phyloP scores from a whole-genome alignment of 805 yeast species.

The Yarrowia keelungensis region DNA sequence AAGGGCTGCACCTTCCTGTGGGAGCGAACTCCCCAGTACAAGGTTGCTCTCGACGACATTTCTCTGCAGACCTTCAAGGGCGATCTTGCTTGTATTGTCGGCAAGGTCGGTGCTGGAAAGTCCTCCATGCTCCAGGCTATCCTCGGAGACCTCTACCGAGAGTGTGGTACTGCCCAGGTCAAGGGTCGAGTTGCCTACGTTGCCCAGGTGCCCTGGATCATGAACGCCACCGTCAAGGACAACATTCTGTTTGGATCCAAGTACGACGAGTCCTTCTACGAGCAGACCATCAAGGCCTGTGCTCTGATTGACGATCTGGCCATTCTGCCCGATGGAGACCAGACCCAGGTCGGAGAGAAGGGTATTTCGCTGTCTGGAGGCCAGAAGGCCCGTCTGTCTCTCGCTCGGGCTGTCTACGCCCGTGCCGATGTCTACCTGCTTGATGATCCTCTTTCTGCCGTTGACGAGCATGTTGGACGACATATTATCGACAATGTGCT shows the following conservation, averaged over 20 bases:
- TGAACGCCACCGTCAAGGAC: conserved; percentile 88
- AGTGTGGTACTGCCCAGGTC: conserved; percentile 71
- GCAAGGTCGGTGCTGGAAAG: conserved; percentile 90
- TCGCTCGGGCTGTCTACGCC: conserved; percentile 81
- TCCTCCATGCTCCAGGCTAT: conserved; percentile 81
- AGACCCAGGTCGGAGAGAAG: conserved; percentile 82
- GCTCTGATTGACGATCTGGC: conserved; percentile 70
- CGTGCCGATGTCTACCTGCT: conserved; percentile 69
- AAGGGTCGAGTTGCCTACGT: conserved; percentile 88
- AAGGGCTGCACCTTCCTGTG: conserved; percentile 52
- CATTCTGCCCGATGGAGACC: conserved; percentile 74
- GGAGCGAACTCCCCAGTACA: conserved; percentile 69
- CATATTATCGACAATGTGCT: conserved; percentile 78
- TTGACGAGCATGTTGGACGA: conserved; percentile 85
- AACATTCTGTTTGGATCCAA: conserved; percentile 73
- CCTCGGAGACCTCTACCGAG: conserved; percentile 81
- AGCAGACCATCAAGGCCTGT: conserved; percentile 66
- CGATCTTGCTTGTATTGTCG: conserved; percentile 83
- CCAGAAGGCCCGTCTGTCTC: conserved; percentile 79
- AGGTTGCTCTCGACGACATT: conserved; percentile 66
- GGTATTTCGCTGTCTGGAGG: conserved; percentile 91
- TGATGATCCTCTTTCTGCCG: conserved; percentile 85
- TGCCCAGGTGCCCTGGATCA: conserved; percentile 93
- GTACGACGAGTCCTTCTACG: conserved; percentile 60
- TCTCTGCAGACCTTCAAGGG: conserved; percentile 77